Base-by-base conservation (phyloP, 1,139 yeast species). In the Pichia sp. region DNA sequence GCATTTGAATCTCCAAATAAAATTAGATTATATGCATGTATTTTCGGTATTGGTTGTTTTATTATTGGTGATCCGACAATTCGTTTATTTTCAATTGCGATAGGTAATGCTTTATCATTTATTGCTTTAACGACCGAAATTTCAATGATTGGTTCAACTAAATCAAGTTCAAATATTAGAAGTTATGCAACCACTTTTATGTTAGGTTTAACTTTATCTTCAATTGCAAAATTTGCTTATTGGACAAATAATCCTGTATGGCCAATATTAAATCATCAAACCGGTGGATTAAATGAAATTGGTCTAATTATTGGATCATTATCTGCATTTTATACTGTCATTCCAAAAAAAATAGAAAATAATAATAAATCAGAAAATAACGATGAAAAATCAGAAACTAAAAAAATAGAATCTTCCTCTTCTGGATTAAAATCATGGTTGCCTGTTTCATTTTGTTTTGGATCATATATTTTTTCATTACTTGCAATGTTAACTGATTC, bases 211-310 rank as follows among this genome's bases (percentile, higher is more conserved):
- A 70, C 86, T 41, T 64, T 79, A 5, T 80, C 96, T 3, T 77
- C 89, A 1, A 75, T 85, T 35, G 71, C 87, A 30, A 92, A 94
- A 60, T 84, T 76, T 66, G 77, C 82, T 20, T 77, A 73, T 58
- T 85, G 77, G 66, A 80, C 97, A 6, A 90, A 90, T 60, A 92
- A 92, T 62, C 98, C 98, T 34, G 70, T 89, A 41, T 92, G 98
- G 98, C 95, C 98, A 34, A 84, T 89, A 39, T 82, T 92, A 92
- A 83, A 89, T 60, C 74, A 73, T 29, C 78, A 71, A 26, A 90
- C 86, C 56, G 97, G 97, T 27, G 98, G 98, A 9, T 78, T 79
- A 70, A 90, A 90, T 62, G 73, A 71, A 44, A 65, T 79, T 29
- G 97, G 95, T 39, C 64, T 92, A 5, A 65, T 73, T 10, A 50